phyloP scores from a whole-genome alignment of 768 basidiomycete species.

The Agrocybe praecox region DNA sequence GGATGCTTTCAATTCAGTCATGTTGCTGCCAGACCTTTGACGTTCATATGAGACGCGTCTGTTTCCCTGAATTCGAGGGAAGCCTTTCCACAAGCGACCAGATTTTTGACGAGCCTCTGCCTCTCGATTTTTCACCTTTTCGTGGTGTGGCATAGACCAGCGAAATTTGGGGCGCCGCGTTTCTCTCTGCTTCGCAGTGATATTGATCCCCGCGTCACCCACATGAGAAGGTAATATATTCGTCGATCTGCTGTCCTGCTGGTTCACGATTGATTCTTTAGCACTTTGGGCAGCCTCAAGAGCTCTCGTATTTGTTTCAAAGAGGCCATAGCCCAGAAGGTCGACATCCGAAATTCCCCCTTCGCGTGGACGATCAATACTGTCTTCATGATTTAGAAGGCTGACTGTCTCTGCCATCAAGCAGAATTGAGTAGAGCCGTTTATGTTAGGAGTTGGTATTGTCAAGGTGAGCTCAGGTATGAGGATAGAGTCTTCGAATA shows the following conservation, averaged over 20 bases:
- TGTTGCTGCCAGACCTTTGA: not conserved
- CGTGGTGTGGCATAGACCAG: constrained; percentile 3
- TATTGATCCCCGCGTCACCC: not conserved
- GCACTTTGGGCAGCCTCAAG: too few species aligned
- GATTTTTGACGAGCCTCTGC: not conserved
- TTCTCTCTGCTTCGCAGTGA: not conserved
- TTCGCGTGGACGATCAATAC: not conserved
- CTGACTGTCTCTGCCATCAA: constrained; percentile 2
- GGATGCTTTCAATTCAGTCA: not conserved
- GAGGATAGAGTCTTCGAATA: constrained; percentile 8
- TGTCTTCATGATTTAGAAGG: not conserved
- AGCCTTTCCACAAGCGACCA: constrained; percentile 11
- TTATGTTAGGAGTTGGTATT: constrained; percentile 32
- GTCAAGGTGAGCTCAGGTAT: constrained; percentile 34
- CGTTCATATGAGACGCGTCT: not conserved
- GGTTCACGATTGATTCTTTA: too few species aligned
- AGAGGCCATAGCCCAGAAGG: too few species aligned
- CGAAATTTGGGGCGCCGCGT: not conserved
- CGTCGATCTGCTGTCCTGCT: not conserved
- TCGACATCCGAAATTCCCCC: not conserved
- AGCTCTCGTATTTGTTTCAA: too few species aligned
- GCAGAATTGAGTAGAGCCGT: constrained; percentile 15
- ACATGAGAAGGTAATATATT: not conserved
- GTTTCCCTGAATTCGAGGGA: constrained; percentile 5
- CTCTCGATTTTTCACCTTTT: not conserved